These are phyloP conservation scores for Chenopodium suecicum DNA, from an alignment of 148 eudicot species.

Conservation along the genomic window DNA sequence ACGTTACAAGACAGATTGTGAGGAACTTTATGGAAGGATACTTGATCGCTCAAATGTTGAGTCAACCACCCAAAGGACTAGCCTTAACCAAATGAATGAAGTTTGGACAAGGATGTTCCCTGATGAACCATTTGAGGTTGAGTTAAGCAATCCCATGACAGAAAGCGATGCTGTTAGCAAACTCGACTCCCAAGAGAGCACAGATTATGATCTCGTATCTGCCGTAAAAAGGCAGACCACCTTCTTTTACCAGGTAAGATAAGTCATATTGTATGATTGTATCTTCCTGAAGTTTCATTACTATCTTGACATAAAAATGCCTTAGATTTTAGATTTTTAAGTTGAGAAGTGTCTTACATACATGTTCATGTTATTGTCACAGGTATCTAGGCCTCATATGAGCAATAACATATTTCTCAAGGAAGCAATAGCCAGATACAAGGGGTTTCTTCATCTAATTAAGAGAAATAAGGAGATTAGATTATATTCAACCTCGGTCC, in stretches of 20 bases:
- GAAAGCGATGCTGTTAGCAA: slow-evolving; percentile 12
- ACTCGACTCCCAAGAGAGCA: slow-evolving; percentile 35
- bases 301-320: not conserved
- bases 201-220: slow-evolving; percentile 68
- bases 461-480: slow-evolving; percentile 58
- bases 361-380: not conserved
- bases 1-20: slow-evolving; percentile 70
- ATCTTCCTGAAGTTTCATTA: not conserved
- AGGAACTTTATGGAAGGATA: slow-evolving; percentile 63
- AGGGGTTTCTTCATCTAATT: slow-evolving; percentile 77
- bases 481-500: no score
- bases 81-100: slow-evolving; percentile 45
- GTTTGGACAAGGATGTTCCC: slow-evolving; percentile 65
- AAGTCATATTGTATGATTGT: no score
- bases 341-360: no score
- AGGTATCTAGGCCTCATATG: slow-evolving; percentile 72
- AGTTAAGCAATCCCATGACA: slow-evolving; percentile 20
- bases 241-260: slow-evolving; percentile 73
- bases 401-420: slow-evolving; percentile 52
- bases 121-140: slow-evolving; percentile 74
- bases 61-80: slow-evolving; percentile 57
- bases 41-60: slow-evolving; percentile 58
- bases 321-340: no score
- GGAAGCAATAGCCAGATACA: slow-evolving; percentile 83
- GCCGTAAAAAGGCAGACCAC: slow-evolving; percentile 72